A percentile compares a stretch with the other conserved stretches of the same genome.
These are phyloP conservation scores for Diplodia mutila DNA, from an alignment of 2,329 filamentous ascomycete species.

Conservation along the genomic window DNA sequence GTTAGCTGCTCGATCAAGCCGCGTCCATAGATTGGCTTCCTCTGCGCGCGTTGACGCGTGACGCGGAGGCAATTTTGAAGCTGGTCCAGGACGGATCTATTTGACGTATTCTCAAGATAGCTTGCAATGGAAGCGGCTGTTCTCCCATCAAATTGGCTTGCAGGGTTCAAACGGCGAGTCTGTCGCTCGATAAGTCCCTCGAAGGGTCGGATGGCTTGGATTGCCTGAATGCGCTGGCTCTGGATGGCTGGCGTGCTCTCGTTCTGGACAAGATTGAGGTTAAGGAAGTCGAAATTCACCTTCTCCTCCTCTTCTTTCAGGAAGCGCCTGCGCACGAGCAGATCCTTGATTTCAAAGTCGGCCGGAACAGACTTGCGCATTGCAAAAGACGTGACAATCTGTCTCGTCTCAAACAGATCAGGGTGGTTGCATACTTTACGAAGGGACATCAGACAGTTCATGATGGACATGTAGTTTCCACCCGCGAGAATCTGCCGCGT, in stretches of 20 bases:
- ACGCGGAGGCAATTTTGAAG: slow-evolving; percentile 80
- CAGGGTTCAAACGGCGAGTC: slow-evolving; percentile 59
- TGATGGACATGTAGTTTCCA: slow-evolving; percentile 96
- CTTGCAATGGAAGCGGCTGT: slow-evolving; percentile 71
- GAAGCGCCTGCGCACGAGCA: slow-evolving; percentile 68
- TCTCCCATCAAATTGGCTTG: slow-evolving; percentile 63
- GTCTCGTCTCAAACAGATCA: slow-evolving; percentile 92
- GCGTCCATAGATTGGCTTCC: slow-evolving; percentile 79
- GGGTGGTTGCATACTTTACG: slow-evolving; percentile 98
- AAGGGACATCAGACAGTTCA: slow-evolving; percentile 96
- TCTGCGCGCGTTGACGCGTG: slow-evolving; percentile 78
- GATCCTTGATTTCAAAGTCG: slow-evolving; percentile 73
- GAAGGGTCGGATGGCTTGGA: slow-evolving; percentile 69
- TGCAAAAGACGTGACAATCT: slow-evolving; percentile 95
- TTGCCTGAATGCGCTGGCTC: slow-evolving; percentile 42
- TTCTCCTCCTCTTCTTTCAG: slow-evolving; percentile 65
- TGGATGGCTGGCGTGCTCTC: slow-evolving; percentile 64
- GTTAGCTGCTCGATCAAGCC: slow-evolving; percentile 76
- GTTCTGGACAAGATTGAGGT: slow-evolving; percentile 72
- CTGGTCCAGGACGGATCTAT: slow-evolving; percentile 58
- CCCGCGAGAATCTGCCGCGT: slow-evolving; percentile 87
- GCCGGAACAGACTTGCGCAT: slow-evolving; percentile 80
- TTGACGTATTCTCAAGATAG: slow-evolving; percentile 68
- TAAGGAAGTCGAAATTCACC: slow-evolving; percentile 76
- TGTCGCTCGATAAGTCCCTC: slow-evolving; percentile 74